Base-by-base conservation (phyloP, 139 green algal genomes). In the Coelastrella sp. region DNA sequence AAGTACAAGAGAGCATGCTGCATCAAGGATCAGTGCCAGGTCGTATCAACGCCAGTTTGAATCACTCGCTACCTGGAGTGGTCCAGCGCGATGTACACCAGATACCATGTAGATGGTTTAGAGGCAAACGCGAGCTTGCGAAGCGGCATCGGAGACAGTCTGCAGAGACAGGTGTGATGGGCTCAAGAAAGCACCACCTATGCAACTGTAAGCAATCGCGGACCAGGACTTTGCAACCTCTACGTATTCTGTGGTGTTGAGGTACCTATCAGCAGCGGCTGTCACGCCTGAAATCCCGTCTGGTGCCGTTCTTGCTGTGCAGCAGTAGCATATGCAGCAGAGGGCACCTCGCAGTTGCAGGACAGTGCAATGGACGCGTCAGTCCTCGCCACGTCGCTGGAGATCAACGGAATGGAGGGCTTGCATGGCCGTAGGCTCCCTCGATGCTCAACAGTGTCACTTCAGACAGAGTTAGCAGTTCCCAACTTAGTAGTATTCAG, bases 401-500 rank as follows among this genome's bases (percentile, higher is more conserved):
- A 76, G 8, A 3, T 13, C 17, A 16, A 76, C 8, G 68, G 68
- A n/a, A 6, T 76, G 6, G 68, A 16, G 14, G 17, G 17, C 17
- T 32, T 76, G 68, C 68, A 22, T 8, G 19, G 71, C 13, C 5
- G 60, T 17, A 68, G 73, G 68, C 23, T 80, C n/a, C 85, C 73
- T 3, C 73, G 86, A 4, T 83, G 86, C 74, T 75, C 74, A 11
- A 77, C 86, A 32, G 86, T 90, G 2, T 78, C 75, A 20, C 68
- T 88, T 58, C 85, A 90, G 22, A 90, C 60, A 32, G 77, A 87
- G 78, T 54, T 91, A n/a, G 77, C 64, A 73, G 66, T 13, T 22
- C 96, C 95, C 5, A 83, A 90, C 0, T 80, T 99, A 11, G 95
- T 99, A 4, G 96, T 99, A 3, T 99, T 99, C 93, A 97, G 92